Conservation (phyloP, 2,329 filamentous ascomycete species). For the Blastomyces parvus region DNA sequence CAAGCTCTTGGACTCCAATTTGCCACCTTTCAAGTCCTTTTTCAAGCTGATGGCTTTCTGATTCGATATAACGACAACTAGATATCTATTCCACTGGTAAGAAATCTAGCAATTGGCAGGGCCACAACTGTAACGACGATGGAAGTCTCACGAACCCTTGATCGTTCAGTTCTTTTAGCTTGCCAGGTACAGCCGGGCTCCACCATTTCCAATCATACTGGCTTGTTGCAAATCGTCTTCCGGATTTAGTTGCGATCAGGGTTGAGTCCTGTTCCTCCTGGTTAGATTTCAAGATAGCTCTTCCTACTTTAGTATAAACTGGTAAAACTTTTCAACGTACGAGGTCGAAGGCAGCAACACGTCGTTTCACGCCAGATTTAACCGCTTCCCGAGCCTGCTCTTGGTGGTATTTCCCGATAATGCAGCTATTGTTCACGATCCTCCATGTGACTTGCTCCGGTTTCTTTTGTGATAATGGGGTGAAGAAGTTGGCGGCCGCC, state of each 20-base stretch:
- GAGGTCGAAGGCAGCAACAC: constrained; percentile 41
- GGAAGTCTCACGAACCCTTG: constrained; percentile 48
- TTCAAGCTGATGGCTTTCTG: constrained; percentile 74
- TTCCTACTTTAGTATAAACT: neutral
- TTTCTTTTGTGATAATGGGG: constrained; percentile 71
- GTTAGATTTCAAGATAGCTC: neutral
- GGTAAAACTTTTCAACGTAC: constrained; percentile 22
- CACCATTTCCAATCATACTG: constrained; percentile 92
- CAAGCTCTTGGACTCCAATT: constrained; percentile 57
- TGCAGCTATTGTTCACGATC: constrained; percentile 56
- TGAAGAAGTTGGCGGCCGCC: constrained; percentile 79
- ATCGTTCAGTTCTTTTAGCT: constrained; percentile 57
- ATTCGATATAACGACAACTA: constrained; percentile 74
- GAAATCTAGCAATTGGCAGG: constrained; percentile 10
- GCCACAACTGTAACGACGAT: neutral
- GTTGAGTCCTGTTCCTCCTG: constrained; percentile 63
- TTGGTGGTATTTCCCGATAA: constrained; percentile 61
- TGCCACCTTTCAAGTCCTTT: constrained; percentile 60
- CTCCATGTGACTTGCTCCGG: constrained; percentile 66
- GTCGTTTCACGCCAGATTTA: constrained; percentile 18
- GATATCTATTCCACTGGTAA: constrained; percentile 47
- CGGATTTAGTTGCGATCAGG: constrained; percentile 67
- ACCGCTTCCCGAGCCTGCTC: neutral
- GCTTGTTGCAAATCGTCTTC: constrained; percentile 63
- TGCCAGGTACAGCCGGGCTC: constrained; percentile 59